phyloP scores from a whole-genome alignment of 192 early-diverging fungal species.

The Thamnidium elegans region DNA sequence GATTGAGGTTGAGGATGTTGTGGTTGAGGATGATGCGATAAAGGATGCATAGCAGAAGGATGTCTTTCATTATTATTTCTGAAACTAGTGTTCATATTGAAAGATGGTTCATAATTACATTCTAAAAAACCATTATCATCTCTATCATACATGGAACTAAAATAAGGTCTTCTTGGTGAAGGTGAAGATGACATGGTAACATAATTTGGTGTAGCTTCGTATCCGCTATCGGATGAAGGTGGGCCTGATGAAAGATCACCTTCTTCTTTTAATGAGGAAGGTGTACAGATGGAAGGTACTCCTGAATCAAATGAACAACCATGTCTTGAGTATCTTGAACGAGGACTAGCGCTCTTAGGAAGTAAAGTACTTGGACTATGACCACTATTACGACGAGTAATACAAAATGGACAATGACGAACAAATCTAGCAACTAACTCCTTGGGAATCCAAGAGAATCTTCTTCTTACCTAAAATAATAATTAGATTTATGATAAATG shows the following conservation, averaged over 20 bases:
- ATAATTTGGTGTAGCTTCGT: conserved; percentile 21
- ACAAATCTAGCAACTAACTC: conserved; percentile 39
- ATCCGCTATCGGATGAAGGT: conserved; percentile 23
- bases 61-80: neutral
- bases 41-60: conserved; percentile 3
- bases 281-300: neutral
- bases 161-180: conserved; percentile 17
- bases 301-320: conserved; percentile 17
- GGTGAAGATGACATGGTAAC: conserved; percentile 2
- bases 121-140: conserved; percentile 10
- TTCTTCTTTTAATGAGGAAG: conserved; percentile 17
- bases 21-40: conserved; percentile 3
- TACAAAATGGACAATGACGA: conserved; percentile 39
- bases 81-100: conserved; percentile 1
- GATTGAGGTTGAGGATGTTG: conserved; percentile 15
- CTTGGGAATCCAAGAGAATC: conserved; percentile 41
- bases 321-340: conserved; percentile 24
- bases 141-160: conserved; percentile 21
- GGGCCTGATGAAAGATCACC: conserved; percentile 17
- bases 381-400: conserved; percentile 33
- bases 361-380: conserved; percentile 25
- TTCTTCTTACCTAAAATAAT: conserved; percentile 28
- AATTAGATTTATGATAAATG: neutral
- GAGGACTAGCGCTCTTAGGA: conserved; percentile 25
- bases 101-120: conserved; percentile 8